A percentile compares a stretch with the other conserved stretches of the same genome.
Evolutionary conservation across 129 eudicot genomes (phyloP).

Genomic region (Saposhnikovia divaricata): DNA sequence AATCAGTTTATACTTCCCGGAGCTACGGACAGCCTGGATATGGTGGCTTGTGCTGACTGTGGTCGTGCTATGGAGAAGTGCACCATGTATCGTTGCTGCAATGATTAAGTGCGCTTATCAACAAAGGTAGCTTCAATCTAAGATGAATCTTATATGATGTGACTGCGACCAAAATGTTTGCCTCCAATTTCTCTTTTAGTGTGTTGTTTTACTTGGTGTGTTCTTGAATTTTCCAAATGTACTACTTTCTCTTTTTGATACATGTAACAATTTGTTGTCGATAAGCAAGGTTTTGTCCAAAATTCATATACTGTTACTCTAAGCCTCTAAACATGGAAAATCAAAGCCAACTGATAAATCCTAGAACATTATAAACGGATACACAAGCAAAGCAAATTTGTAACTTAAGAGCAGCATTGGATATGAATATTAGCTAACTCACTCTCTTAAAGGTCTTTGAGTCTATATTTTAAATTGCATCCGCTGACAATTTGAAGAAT

Average conservation of each 20-base stretch:
- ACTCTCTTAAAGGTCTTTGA: too few relatives aligned
- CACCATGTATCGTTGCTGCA: conserved; percentile 76
- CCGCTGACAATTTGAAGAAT: too few relatives aligned
- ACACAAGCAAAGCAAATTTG: too few relatives aligned
- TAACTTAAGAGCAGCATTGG: too few relatives aligned
- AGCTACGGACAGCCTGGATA: conserved; percentile 35
- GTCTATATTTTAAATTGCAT: too few relatives aligned
- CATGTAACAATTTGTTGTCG: background rate
- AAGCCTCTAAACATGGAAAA: too few relatives aligned
- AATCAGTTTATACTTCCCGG: conserved; percentile 54
- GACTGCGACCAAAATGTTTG: background rate
- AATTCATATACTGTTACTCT: too few relatives aligned
- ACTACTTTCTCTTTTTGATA: background rate
- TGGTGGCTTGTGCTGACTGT: conserved; percentile 59
- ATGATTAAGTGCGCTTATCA: conserved; percentile 22
- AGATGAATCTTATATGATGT: background rate
- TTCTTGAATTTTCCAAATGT: background rate
- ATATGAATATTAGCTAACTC: too few relatives aligned
- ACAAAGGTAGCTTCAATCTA: background rate
- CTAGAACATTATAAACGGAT: too few relatives aligned
- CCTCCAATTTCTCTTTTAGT: background rate
- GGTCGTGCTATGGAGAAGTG: conserved; percentile 59
- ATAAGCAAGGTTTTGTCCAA: background rate
- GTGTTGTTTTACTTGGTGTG: background rate
- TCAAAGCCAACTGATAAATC: too few relatives aligned